These are phyloP conservation scores for Cornus controversa DNA, from an alignment of 148 eudicot genomes.

Conservation along the genomic window DNA sequence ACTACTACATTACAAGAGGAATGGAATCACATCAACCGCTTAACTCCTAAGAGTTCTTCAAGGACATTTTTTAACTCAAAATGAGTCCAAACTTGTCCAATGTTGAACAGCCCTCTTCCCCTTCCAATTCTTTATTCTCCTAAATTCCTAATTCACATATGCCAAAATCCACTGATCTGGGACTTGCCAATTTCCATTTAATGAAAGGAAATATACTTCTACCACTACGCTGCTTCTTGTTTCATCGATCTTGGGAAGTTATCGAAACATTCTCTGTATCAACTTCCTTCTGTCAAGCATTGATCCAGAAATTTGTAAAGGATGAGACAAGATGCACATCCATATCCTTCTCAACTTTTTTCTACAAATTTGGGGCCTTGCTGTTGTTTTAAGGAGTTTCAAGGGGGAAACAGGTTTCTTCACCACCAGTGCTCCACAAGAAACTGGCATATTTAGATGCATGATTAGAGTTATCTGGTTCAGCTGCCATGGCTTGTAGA, in stretches of 20 bases:
- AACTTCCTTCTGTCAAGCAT: neutral
- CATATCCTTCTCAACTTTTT: neutral
- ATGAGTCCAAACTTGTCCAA: neutral
- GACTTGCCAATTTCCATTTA: neutral
- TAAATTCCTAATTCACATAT: neutral
- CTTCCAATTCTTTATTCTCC: neutral
- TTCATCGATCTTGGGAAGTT: too few species aligned
- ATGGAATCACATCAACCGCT: neutral
- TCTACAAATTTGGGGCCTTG: neutral
- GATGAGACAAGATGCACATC: neutral
- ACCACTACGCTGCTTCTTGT: neutral
- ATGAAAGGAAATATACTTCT: neutral
- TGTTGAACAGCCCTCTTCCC: neutral
- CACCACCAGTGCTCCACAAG: conserved; percentile 87
- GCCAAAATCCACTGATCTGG: neutral
- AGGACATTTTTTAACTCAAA: neutral
- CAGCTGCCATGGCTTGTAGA: conserved; percentile 56
- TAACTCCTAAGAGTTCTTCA: too few species aligned
- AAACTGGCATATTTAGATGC: conserved; percentile 76
- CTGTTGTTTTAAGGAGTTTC: conserved; percentile 23
- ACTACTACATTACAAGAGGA: neutral
- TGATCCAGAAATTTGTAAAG: neutral
- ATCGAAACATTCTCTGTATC: too few species aligned
- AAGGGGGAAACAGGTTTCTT: conserved; percentile 68
- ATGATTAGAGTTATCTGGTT: conserved; percentile 53